Percentiles rank a stretch among this genome's conserved stretches.
These are phyloP conservation scores for Zygosaccharomyces bailii DNA, from an alignment of 805 yeast genomes.

Conservation along the genomic window DNA sequence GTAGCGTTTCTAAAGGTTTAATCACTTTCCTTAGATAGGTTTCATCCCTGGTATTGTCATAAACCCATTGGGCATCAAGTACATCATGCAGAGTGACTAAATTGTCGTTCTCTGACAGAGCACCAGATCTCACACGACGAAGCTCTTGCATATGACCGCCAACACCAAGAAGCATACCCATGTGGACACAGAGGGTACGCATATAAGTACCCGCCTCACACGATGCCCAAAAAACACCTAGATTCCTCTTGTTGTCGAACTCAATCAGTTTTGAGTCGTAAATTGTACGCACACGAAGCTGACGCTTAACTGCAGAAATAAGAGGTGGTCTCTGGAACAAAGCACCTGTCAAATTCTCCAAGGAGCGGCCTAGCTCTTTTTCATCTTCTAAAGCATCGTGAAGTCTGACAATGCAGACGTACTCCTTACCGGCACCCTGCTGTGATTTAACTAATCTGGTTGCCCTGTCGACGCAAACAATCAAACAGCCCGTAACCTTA, in stretches of 20 bases:
- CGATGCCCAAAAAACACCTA: constrained; percentile 98
- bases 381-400: constrained; percentile 91
- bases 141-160: constrained; percentile 99
- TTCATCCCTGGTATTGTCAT: constrained; percentile 96
- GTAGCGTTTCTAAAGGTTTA: constrained; percentile 89
- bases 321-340: constrained; percentile 98
- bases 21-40: constrained; percentile 89
- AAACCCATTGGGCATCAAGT: constrained; percentile 96
- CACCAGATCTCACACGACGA: constrained; percentile 98
- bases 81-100: constrained; percentile 96
- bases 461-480: constrained; percentile 97
- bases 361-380: constrained; percentile 78
- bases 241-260: constrained; percentile 93
- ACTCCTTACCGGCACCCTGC: constrained; percentile 99
- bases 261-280: constrained; percentile 94
- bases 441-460: constrained; percentile 97
- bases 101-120: constrained; percentile 83
- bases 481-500: constrained; percentile 96
- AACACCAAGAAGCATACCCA: constrained; percentile 96
- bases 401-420: constrained; percentile 93
- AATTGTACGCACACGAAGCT: constrained; percentile 95
- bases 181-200: constrained; percentile 98
- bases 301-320: constrained; percentile 98
- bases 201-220: constrained; percentile 99
- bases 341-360: constrained; percentile 97